A percentile compares a stretch with the other conserved stretches of the same genome.
phyloP scores from a whole-genome alignment of 2,329 filamentous ascomycete genomes.

The Fusarium sp. region DNA sequence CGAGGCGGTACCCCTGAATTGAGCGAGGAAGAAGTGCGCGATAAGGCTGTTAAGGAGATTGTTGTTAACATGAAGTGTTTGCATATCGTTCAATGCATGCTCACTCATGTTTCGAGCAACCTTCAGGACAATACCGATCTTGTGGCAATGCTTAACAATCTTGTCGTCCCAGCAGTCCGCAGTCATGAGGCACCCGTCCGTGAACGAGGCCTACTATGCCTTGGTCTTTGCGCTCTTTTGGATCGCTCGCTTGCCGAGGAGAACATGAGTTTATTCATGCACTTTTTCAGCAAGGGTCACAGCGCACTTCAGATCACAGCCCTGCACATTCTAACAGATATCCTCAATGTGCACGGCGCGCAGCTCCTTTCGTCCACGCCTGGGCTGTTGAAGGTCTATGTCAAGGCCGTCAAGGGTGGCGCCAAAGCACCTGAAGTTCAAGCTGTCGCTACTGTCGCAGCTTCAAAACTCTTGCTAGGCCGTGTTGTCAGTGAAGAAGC shows the following conservation, averaged over 20 bases:
- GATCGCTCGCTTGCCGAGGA: constrained; percentile 93
- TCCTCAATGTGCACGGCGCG: constrained; percentile 88
- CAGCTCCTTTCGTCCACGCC: constrained; percentile 78
- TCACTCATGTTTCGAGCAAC: constrained; percentile 90
- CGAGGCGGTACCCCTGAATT: constrained; percentile 59
- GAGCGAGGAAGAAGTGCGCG: constrained; percentile 74
- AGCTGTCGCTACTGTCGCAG: constrained; percentile 82
- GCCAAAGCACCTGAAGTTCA: constrained; percentile 80
- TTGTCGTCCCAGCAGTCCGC: constrained; percentile 94
- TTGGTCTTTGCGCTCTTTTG: constrained; percentile 91
- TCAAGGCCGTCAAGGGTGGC: constrained; percentile 82
- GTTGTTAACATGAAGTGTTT: constrained; percentile 99
- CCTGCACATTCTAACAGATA: constrained; percentile 92
- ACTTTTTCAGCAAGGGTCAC: constrained; percentile 95
- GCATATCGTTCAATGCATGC: constrained; percentile 97
- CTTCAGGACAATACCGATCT: constrained; percentile 90
- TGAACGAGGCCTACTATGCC: constrained; percentile 88
- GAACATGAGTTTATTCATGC: constrained; percentile 92
- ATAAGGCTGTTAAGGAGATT: constrained; percentile 88
- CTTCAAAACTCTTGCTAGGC: constrained; percentile 88
- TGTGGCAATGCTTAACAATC: constrained; percentile 98
- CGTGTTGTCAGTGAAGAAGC: constrained; percentile 79
- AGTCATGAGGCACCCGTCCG: constrained; percentile 93
- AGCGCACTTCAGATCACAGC: constrained; percentile 90
- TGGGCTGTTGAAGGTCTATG: constrained; percentile 85